phyloP scores from a whole-genome alignment of 202 grass and related monocot genomes.

The Carex arenaria region DNA sequence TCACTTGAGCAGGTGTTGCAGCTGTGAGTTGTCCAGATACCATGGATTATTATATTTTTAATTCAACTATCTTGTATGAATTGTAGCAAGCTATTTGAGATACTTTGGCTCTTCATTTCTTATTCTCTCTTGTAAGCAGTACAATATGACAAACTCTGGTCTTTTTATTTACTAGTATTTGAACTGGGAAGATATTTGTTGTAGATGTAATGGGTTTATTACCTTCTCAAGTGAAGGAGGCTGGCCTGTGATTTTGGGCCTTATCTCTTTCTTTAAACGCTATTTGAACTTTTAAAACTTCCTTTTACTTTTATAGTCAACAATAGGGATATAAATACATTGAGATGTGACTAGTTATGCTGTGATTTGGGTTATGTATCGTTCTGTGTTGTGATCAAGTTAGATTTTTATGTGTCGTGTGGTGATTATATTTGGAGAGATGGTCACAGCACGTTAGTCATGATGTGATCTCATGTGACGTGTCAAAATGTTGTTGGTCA shows the following conservation, averaged over 20 bases:
- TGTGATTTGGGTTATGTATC: too few relatives aligned
- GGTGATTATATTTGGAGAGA: too few relatives aligned
- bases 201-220: not conserved
- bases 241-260: not conserved
- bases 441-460: too few relatives aligned
- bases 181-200: not conserved
- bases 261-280: not conserved
- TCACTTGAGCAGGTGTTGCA: constrained; percentile 35
- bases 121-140: not conserved
- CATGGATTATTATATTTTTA: not conserved
- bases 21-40: constrained; percentile 32
- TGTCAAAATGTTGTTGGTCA: too few relatives aligned
- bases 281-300: not conserved
- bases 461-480: too few relatives aligned
- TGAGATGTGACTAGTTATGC: too few relatives aligned
- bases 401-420: too few relatives aligned
- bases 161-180: not conserved
- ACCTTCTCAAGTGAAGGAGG: too few relatives aligned
- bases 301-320: not conserved
- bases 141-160: not conserved
- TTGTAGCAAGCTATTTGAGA: not conserved
- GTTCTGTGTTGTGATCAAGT: too few relatives aligned
- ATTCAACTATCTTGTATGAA: not conserved
- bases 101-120: not conserved
- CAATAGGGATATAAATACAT: too few relatives aligned